These are phyloP conservation scores for Ascochyta viciae-villosae DNA, from an alignment of 2,329 filamentous ascomycete species.

Conservation along the genomic window DNA sequence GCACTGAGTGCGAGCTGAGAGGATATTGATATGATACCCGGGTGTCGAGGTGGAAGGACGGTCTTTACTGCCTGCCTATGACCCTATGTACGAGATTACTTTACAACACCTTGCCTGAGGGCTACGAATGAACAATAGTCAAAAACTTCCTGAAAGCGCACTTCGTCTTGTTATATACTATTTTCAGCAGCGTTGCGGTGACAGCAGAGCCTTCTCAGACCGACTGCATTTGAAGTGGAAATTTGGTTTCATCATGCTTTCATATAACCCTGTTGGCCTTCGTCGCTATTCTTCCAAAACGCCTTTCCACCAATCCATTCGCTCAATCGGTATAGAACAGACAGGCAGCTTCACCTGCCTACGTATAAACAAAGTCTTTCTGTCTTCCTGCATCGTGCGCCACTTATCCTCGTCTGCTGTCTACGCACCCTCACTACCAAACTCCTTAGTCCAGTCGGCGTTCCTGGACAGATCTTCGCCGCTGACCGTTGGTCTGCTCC, in stretches of 20 bases:
- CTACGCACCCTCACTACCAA: slow-evolving; percentile 84
- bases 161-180: background rate
- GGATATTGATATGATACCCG: slow-evolving; percentile 11
- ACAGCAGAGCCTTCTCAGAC: background rate
- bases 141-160: too few species aligned
- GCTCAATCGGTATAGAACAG: slow-evolving; percentile 17
- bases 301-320: slow-evolving; percentile 1
- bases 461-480: slow-evolving; percentile 83
- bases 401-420: background rate
- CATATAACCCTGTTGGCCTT: background rate
- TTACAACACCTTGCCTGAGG: slow-evolving; percentile 31
- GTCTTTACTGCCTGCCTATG: slow-evolving; percentile 1
- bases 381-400: background rate
- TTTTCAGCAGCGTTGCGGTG: background rate
- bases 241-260: background rate
- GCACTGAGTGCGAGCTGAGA: slow-evolving; percentile 35
- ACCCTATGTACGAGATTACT: slow-evolving; percentile 6
- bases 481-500: slow-evolving; percentile 88
- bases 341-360: background rate
- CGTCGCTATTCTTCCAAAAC: background rate
- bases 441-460: slow-evolving; percentile 93
- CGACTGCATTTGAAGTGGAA: background rate
- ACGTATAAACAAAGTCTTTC: background rate
- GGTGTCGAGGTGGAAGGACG: slow-evolving; percentile 6
- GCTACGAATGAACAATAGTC: slow-evolving; percentile 11